Conservation (phyloP, 2,329 filamentous ascomycete genomes). For the Esteya vermicola region DNA sequence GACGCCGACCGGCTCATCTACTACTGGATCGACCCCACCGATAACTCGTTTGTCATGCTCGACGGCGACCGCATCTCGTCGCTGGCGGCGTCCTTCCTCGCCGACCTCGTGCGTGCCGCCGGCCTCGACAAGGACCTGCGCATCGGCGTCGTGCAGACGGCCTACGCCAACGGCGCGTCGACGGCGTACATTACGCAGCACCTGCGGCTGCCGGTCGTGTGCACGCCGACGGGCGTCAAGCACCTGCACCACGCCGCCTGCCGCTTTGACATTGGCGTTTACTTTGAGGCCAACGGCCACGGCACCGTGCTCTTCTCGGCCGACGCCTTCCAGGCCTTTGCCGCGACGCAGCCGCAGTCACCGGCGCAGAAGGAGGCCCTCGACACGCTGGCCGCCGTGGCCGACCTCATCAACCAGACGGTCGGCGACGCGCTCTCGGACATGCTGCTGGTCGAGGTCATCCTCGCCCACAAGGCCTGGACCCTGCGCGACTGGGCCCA, state of each 20-base stretch:
- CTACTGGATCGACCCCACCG: conserved; percentile 76
- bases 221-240: conserved; percentile 92
- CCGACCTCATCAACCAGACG: conserved; percentile 93
- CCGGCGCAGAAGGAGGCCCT: conserved; percentile 85
- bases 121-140: conserved; percentile 68
- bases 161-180: conserved; percentile 91
- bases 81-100: conserved; percentile 85
- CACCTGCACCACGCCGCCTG: conserved; percentile 94
- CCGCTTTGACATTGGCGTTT: conserved; percentile 89
- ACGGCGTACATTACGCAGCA: conserved; percentile 85
- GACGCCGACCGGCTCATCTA: conserved; percentile 94
- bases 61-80: conserved; percentile 96
- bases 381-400: conserved; percentile 68
- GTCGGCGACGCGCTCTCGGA: conserved; percentile 94
- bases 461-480: conserved; percentile 92
- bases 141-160: conserved; percentile 92
- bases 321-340: conserved; percentile 66
- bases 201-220: conserved; percentile 77
- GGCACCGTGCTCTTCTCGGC: conserved; percentile 91
- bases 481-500: conserved; percentile 78
- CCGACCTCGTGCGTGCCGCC: conserved; percentile 70
- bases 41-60: conserved; percentile 73
- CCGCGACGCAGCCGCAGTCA: conserved; percentile 68
- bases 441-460: conserved; percentile 89
- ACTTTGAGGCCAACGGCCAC: conserved; percentile 98